Conservation (phyloP, 345 rosid genomes). For the Passiflora organensis region DNA sequence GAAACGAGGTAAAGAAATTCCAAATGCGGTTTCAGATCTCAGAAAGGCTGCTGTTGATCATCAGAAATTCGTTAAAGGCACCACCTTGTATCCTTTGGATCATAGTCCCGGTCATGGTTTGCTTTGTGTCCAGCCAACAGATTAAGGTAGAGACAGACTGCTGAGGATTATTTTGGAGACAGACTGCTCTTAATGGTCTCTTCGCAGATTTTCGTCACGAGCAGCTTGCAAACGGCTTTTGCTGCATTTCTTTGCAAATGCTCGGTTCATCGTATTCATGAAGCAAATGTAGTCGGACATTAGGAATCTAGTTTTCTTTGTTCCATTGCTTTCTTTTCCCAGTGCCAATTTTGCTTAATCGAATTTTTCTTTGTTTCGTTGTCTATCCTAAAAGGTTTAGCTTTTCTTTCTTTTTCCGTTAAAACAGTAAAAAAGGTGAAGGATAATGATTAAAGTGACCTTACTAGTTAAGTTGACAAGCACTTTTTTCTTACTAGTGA, state of each 20-base stretch:
- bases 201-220: conserved; percentile 2
- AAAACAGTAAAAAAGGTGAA: too few species aligned
- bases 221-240: neutral
- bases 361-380: too few species aligned
- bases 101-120: conserved; percentile 64
- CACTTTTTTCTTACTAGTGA: too few species aligned
- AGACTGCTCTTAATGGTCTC: neutral
- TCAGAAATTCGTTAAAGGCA: conserved; percentile 47
- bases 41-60: conserved; percentile 51
- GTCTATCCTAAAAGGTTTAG: too few species aligned
- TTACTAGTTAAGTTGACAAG: too few species aligned
- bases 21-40: conserved; percentile 22
- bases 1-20: conserved; percentile 38
- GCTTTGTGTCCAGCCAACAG: conserved; percentile 48
- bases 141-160: conserved; percentile 16
- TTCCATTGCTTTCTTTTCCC: too few species aligned
- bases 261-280: neutral
- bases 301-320: too few species aligned
- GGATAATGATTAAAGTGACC: too few species aligned
- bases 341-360: too few species aligned
- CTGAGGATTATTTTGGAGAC: neutral
- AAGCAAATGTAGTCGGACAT: neutral
- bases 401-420: too few species aligned
- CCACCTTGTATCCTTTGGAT: conserved; percentile 61
- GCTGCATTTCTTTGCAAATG: neutral